Conservation (phyloP, 805 yeast species). For the Wickerhamomyces canadensis region DNA sequence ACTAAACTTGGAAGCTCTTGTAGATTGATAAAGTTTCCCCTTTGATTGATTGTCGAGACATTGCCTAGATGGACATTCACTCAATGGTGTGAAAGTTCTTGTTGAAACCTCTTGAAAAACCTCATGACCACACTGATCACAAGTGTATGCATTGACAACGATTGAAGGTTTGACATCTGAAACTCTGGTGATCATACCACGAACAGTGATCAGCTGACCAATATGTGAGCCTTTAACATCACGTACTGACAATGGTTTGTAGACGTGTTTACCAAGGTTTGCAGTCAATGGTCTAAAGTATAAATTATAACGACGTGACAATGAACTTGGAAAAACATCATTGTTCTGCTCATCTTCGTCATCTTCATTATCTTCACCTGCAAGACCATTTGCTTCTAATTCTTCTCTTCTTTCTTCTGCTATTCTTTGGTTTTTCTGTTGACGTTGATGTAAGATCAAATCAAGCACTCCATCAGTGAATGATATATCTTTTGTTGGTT, state of each 20-base stretch:
- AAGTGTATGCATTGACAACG: constrained; percentile 88
- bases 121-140: constrained; percentile 96
- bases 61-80: constrained; percentile 77
- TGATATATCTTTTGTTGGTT: constrained; percentile 72
- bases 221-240: constrained; percentile 78
- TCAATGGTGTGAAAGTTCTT: constrained; percentile 78
- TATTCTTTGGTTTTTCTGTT: constrained; percentile 69
- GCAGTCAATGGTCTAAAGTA: constrained; percentile 77
- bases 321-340: constrained; percentile 70
- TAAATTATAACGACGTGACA: constrained; percentile 80
- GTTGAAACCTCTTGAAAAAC: constrained; percentile 91
- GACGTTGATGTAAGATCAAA: constrained; percentile 86
- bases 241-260: constrained; percentile 76
- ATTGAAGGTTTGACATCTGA: constrained; percentile 95
- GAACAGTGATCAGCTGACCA: constrained; percentile 82
- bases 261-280: constrained; percentile 21
- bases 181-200: constrained; percentile 93
- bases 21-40: constrained; percentile 87
- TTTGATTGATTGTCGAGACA: constrained; percentile 75
- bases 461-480: constrained; percentile 89
- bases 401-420: constrained; percentile 65
- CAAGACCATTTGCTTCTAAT: constrained; percentile 35
- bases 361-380: constrained; percentile 23
- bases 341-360: constrained; percentile 28
- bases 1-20: constrained; percentile 92